These are phyloP conservation scores for Kondoa malvinella DNA, from an alignment of 768 basidiomycete genomes.

Conservation along the genomic window DNA sequence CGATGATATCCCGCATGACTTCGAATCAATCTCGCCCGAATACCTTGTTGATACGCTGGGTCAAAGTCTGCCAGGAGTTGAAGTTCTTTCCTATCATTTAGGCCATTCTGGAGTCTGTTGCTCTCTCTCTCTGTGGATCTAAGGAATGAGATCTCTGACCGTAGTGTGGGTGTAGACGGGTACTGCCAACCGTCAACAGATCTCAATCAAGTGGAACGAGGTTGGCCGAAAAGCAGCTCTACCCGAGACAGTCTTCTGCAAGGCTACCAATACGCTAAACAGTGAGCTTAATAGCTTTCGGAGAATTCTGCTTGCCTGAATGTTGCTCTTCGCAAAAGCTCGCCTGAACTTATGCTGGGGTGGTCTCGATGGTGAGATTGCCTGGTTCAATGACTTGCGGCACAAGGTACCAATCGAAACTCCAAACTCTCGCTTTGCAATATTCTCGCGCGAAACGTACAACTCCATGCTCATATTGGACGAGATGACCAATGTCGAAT, in stretches of 20 bases:
- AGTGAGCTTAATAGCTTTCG: neutral
- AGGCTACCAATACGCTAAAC: neutral
- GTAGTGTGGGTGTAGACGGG: neutral
- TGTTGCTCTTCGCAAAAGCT: neutral
- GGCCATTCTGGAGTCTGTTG: neutral
- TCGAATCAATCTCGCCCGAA: neutral
- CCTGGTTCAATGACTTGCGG: neutral
- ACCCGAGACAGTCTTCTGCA: neutral
- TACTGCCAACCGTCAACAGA: slow-evolving; percentile 2
- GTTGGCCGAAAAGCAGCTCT: neutral
- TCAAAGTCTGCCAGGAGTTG: neutral
- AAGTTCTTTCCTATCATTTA: neutral
- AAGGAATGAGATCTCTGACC: neutral
- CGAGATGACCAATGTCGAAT: neutral
- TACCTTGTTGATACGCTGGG: neutral
- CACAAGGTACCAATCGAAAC: neutral
- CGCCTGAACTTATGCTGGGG: neutral
- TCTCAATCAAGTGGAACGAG: neutral
- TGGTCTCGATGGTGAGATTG: neutral
- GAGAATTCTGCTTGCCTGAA: neutral
- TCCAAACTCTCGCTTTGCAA: neutral
- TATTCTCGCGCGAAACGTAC: neutral
- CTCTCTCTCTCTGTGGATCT: neutral
- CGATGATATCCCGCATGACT: neutral
- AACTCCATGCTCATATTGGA: neutral